These are phyloP conservation scores for Megacollybia platyphylla DNA, from an alignment of 1,284 basidiomycete species.

Conservation along the genomic window DNA sequence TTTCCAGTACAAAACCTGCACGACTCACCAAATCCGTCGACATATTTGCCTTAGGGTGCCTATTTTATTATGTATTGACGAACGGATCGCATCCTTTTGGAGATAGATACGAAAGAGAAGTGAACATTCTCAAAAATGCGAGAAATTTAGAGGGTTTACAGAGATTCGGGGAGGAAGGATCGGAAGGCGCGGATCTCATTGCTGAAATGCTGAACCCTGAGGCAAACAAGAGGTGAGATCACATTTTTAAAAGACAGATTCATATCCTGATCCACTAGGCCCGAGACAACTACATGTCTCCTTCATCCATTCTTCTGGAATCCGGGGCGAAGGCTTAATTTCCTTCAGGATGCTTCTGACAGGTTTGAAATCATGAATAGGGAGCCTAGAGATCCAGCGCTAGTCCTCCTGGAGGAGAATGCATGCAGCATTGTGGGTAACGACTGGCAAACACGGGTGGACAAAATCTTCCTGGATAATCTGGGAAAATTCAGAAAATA, in stretches of 20 bases:
- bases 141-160: conserved; percentile 62
- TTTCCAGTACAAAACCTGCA: conserved; percentile 33
- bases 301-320: conserved; percentile 98
- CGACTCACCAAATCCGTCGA: conserved; percentile 88
- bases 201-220: conserved; percentile 64
- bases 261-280: conserved; percentile 33
- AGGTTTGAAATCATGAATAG: conserved; percentile 96
- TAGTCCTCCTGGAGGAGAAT: conserved; percentile 66
- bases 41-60: conserved; percentile 86
- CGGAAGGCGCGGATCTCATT: conserved; percentile 76
- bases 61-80: conserved; percentile 87
- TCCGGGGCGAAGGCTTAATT: conserved; percentile 72
- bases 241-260: conserved; percentile 1
- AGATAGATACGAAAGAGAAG: conserved; percentile 81
- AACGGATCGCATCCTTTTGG: conserved; percentile 86
- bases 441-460: conserved; percentile 84
- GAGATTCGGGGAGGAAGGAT: conserved; percentile 81
- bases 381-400: conserved; percentile 72
- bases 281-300: conserved; percentile 77
- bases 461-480: conserved; percentile 86
- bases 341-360: conserved; percentile 95
- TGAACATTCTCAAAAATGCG: conserved; percentile 78
- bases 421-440: conserved; percentile 62
- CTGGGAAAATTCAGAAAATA: conserved; percentile 96
- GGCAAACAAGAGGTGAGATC: conserved; percentile 53